A percentile compares a stretch with the other conserved stretches of the same genome.
phyloP scores from a whole-genome alignment of 169 alveolate genomes.

The Eimeria necatrix region DNA sequence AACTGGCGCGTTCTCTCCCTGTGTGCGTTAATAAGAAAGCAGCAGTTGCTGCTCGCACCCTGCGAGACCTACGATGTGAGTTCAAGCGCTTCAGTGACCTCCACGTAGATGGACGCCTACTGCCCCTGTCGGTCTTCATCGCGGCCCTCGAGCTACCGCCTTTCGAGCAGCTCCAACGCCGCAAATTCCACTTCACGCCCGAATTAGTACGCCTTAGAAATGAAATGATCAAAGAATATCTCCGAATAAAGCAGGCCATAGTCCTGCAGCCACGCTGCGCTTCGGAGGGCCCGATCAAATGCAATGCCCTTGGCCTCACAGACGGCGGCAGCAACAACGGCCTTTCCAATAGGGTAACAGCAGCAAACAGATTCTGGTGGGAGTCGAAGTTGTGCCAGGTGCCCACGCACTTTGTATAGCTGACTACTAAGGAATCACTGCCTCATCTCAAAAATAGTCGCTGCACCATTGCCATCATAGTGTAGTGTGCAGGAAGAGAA shows the following conservation, averaged over 20 bases:
- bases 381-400: conserved; percentile 69
- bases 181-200: conserved; percentile 12
- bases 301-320: not conserved
- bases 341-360: conserved; percentile 15
- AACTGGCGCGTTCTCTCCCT: conserved; percentile 24
- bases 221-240: conserved; percentile 61
- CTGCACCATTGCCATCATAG: not conserved
- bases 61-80: conserved; percentile 51
- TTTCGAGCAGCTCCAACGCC: conserved; percentile 5
- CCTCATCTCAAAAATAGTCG: not conserved
- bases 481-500: not conserved
- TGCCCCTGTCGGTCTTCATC: conserved; percentile 69
- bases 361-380: conserved; percentile 25
- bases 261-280: conserved; percentile 58
- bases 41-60: conserved; percentile 19
- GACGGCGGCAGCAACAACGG: not conserved
- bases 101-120: conserved; percentile 28
- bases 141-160: conserved; percentile 67
- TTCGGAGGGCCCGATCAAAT: not conserved
- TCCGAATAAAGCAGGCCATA: conserved; percentile 57
- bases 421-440: not conserved
- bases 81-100: conserved; percentile 46
- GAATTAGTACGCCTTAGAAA: not conserved
- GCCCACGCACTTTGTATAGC: not conserved
- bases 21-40: conserved; percentile 6